These are phyloP conservation scores for Kluyveromyces sp. DNA, from an alignment of 1,139 yeast species.

Conservation along the genomic window DNA sequence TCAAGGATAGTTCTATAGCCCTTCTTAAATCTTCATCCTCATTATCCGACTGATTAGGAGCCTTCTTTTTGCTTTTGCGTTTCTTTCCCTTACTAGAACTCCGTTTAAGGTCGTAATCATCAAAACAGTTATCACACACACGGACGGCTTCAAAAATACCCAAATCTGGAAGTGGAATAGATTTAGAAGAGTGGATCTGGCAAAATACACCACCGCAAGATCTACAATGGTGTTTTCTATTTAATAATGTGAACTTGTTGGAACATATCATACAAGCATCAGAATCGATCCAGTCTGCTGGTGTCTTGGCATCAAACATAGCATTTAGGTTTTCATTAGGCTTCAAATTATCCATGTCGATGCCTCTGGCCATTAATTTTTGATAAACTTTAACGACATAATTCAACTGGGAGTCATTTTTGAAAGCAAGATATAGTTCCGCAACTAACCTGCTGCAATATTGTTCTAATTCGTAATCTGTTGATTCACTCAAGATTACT, in stretches of 20 bases:
- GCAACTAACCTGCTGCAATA: conserved; percentile 59
- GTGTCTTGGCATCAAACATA: conserved; percentile 79
- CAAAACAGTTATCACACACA: conserved; percentile 86
- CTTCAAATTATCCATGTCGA: conserved; percentile 36
- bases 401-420: conserved; percentile 56
- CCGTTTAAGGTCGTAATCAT: conserved; percentile 40
- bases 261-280: conserved; percentile 96
- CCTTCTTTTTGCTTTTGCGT: conserved; percentile 5
- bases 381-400: conserved; percentile 60
- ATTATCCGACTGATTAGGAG: conserved; percentile 25
- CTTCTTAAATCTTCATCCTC: conserved; percentile 72
- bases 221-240: conserved; percentile 92
- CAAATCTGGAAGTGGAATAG: conserved; percentile 63
- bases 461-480: conserved; percentile 46
- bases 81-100: conserved; percentile 12
- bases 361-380: conserved; percentile 55
- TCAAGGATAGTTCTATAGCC: conserved; percentile 74
- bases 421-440: conserved; percentile 70
- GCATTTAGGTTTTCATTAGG: conserved; percentile 44
- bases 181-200: conserved; percentile 70
- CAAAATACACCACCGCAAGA: conserved; percentile 96
- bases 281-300: conserved; percentile 97
- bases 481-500: conserved; percentile 27
- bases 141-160: conserved; percentile 88
- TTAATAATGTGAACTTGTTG: conserved; percentile 66